These are phyloP conservation scores for Andrographis paniculata DNA, from an alignment of 305 asterid species.

Conservation along the genomic window DNA sequence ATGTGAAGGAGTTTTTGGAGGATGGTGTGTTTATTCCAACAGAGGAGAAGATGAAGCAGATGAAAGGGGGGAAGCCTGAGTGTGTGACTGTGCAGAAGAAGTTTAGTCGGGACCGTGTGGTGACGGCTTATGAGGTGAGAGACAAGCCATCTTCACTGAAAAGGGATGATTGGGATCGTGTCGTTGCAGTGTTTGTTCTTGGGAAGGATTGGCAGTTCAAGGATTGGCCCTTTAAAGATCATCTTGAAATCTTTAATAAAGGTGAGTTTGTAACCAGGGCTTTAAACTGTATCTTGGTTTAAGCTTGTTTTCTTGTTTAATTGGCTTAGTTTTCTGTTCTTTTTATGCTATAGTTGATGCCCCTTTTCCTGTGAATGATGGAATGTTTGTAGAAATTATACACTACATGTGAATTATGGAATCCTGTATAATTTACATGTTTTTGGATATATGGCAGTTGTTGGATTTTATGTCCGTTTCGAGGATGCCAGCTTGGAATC, in stretches of 20 bases:
- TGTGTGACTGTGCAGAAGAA: constrained; percentile 97
- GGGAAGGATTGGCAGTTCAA: constrained; percentile 99
- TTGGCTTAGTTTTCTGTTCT: no score
- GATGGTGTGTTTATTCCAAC: constrained; percentile 89
- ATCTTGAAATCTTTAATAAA: constrained; percentile 85
- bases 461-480: constrained; percentile 87
- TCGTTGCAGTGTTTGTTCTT: constrained; percentile 92
- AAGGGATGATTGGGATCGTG: constrained; percentile 94
- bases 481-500: constrained; percentile 99
- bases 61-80: constrained; percentile 82
- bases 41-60: constrained; percentile 80
- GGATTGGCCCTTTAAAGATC: constrained; percentile 97
- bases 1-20: constrained; percentile 94
- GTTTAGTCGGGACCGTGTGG: constrained; percentile 93
- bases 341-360: no score
- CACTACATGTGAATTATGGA: no score
- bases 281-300: no score
- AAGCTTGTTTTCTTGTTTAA: no score
- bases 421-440: no score
- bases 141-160: constrained; percentile 94
- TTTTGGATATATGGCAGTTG: constrained; percentile 42
- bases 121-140: constrained; percentile 93
- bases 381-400: no score
- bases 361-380: no score
- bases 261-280: no score